Conservation (phyloP, 805 yeast species). For the Wickerhamomyces subpelliculosus region DNA sequence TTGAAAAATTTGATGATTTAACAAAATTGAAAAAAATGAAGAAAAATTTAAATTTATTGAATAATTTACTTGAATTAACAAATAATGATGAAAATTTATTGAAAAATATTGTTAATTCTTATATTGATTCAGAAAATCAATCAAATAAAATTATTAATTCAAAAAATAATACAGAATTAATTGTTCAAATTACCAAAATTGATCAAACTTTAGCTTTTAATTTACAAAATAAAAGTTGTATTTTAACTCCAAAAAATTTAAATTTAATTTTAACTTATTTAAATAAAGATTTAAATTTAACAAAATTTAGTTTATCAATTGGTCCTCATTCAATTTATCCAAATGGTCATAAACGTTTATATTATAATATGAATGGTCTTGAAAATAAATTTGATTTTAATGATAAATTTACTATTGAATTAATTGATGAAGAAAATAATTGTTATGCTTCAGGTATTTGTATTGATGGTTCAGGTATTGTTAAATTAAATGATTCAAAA, state of each 20-base stretch:
- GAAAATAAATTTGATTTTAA: neutral
- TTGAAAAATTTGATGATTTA: neutral
- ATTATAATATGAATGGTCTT: conserved; percentile 1
- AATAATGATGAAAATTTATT: neutral
- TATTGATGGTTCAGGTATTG: neutral
- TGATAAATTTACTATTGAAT: neutral
- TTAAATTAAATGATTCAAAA: neutral
- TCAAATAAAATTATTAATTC: neutral
- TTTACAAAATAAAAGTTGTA: neutral
- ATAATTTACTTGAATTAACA: neutral
- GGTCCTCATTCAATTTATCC: conserved; percentile 4
- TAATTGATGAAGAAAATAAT: neutral
- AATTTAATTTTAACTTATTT: neutral
- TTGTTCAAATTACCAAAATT: neutral
- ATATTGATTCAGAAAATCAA: neutral
- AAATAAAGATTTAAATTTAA: neutral
- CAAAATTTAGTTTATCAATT: neutral
- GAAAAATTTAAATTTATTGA: neutral
- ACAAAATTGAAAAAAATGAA: neutral
- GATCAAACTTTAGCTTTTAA: neutral
- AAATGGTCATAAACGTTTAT: conserved; percentile 1
- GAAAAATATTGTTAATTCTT: neutral
- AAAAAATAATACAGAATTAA: neutral
- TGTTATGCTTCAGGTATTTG: conserved; percentile 1
- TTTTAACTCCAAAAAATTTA: conserved; percentile 1